Conservation (phyloP, 2,329 filamentous ascomycete genomes). For the Aspergillus aculeatus region DNA sequence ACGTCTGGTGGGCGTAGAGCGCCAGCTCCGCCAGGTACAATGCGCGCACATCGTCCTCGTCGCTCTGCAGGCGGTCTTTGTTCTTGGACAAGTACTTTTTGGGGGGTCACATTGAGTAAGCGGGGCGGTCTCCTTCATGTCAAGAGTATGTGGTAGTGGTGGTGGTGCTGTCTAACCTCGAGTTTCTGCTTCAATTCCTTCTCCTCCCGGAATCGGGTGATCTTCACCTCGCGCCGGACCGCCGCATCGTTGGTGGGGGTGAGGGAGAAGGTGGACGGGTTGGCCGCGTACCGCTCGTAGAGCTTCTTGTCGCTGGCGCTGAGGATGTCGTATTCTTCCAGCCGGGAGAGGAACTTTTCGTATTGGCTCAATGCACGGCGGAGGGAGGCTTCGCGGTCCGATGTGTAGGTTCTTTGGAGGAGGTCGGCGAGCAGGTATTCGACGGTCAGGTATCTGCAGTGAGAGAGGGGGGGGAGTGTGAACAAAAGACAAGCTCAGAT, state of each 20-base stretch:
- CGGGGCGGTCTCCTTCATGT: constrained; percentile 28
- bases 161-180: constrained; percentile 53
- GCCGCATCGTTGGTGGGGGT: constrained; percentile 66
- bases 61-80: constrained; percentile 62
- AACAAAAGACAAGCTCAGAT: not conserved
- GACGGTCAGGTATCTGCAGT: constrained; percentile 67
- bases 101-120: constrained; percentile 25
- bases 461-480: constrained; percentile 17
- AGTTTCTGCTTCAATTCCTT: constrained; percentile 80
- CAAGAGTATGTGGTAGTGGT: no score
- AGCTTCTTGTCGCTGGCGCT: constrained; percentile 63
- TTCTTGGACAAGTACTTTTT: constrained; percentile 59
- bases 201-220: constrained; percentile 78
- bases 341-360: constrained; percentile 71
- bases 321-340: constrained; percentile 78
- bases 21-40: constrained; percentile 74
- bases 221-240: constrained; percentile 76
- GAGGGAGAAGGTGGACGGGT: constrained; percentile 70
- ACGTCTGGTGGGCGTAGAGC: constrained; percentile 73
- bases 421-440: constrained; percentile 79
- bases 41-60: constrained; percentile 80
- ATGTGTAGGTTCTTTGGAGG: constrained; percentile 62
- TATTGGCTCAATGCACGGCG: constrained; percentile 66
- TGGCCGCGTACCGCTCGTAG: constrained; percentile 70
- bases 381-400: constrained; percentile 64